Percentiles rank a stretch among this genome's conserved stretches.
phyloP scores from a whole-genome alignment of 345 rosid species.

The Microcos paniculata region DNA sequence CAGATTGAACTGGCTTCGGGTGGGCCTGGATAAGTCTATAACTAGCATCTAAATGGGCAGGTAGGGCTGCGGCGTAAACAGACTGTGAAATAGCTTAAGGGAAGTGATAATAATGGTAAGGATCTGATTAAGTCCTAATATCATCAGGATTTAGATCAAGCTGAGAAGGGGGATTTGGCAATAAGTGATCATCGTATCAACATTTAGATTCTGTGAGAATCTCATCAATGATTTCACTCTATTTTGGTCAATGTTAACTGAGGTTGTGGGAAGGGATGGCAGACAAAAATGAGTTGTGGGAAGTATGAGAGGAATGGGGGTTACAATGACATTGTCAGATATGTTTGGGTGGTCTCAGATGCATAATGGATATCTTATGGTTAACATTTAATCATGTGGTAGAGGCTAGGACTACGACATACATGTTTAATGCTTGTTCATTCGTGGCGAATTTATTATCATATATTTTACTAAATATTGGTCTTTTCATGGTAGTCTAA shows the following conservation, averaged over 20 bases:
- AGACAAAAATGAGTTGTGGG: not conserved
- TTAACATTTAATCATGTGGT: not conserved
- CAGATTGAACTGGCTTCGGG: not conserved
- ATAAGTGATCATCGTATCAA: not conserved
- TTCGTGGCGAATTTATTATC: not conserved
- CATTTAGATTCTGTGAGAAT: not conserved
- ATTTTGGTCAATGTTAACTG: not conserved
- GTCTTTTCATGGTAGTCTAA: not conserved
- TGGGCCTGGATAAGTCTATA: not conserved
- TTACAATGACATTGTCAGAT: not conserved
- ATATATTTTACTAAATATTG: not conserved
- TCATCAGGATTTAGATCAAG: conserved; percentile 1
- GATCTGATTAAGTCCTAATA: not conserved
- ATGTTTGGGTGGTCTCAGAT: not conserved
- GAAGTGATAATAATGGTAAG: not conserved
- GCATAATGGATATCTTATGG: not conserved
- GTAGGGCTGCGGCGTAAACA: not conserved
- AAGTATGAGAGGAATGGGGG: not conserved
- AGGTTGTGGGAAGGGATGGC: not conserved
- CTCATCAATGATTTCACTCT: not conserved
- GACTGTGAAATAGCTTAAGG: conserved; percentile 6
- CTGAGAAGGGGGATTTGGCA: not conserved
- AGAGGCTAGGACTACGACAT: not conserved
- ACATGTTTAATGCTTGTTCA: not conserved
- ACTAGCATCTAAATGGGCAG: not conserved